Base-by-base conservation (phyloP, 148 eudicot species). In the Dysphania ambrosioides region DNA sequence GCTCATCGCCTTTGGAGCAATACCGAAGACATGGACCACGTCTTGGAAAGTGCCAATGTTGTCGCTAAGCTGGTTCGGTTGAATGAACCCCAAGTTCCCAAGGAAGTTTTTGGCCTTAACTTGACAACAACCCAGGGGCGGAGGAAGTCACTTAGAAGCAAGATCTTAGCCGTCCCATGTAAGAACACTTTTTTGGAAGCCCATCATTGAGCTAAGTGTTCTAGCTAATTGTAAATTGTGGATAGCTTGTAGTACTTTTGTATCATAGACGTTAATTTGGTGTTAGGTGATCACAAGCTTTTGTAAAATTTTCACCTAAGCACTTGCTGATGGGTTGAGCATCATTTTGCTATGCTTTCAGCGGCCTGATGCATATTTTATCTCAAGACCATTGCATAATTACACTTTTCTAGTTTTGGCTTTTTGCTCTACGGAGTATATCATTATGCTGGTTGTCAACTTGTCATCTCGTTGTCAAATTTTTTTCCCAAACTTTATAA, bases 101-200 rank as follows among this genome's bases (percentile, higher is more conserved):
- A 89, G 73, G 99, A 92, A 78, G 87, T 90, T 85, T 87, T 92
- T 11, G 92, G 90, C 49, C 89, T 96, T 21, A 88, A 92, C 68
- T 82, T 92, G 78, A 74, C 87, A 56, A 87, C 93, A 31, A 80
- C 60, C 53, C 83, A 70, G 60, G 77, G 83, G 19, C 79, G 77
- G 53, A 81, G 83, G 29, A 85, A 73, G 79, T 83, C 85, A 36
- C 86, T 83, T 75, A 81, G 87, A 87, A 79, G 51, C 80, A 79
- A 19, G 83, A 85, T 15, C 70, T 85, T 31, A 73, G 73, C 23
- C 79, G 81, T 69, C 74, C 84, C 59, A 16, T 85, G 75, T 80
- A 78, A 38, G 74, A 57, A 40, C 41, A 44, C 64, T 44, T 31
- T 57, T 40, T 18, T 63, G 16, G 55, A 73, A 34, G 60, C n/a